Conservation (phyloP, 352 stramenopile species). For the Phytophthora lateralis region DNA sequence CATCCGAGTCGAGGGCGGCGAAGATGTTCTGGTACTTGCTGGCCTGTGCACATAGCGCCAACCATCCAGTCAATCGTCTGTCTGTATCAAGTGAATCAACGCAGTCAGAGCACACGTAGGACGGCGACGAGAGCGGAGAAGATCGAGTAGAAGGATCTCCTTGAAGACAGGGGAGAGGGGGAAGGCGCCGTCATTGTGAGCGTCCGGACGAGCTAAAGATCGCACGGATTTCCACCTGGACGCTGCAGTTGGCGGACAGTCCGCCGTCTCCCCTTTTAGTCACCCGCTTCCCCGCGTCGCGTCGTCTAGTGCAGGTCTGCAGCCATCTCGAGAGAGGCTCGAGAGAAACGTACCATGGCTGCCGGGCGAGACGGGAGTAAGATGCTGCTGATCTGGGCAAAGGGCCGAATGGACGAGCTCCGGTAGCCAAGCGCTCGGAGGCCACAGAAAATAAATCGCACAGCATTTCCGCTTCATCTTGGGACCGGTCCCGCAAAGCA, state of each 20-base stretch:
- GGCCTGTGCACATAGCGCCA: slow-evolving; percentile 36
- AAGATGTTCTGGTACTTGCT: slow-evolving; percentile 73
- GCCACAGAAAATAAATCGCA: slow-evolving; percentile 37
- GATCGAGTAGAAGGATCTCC: not conserved
- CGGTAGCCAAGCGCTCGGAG: slow-evolving; percentile 31
- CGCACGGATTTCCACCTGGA: slow-evolving; percentile 21
- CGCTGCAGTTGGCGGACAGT: slow-evolving; percentile 11
- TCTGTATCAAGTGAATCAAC: not conserved
- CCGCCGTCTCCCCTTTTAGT: not conserved
- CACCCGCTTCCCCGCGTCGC: not conserved
- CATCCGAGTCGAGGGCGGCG: slow-evolving; percentile 75
- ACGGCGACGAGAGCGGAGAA: too few species aligned
- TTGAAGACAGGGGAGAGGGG: slow-evolving; percentile 14
- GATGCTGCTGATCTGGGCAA: slow-evolving; percentile 50
- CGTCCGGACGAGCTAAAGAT: slow-evolving; percentile 29
- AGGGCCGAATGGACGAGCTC: slow-evolving; percentile 41
- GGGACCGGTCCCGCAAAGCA: slow-evolving; percentile 17
- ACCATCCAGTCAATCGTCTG: slow-evolving; percentile 19
- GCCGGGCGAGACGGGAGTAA: slow-evolving; percentile 40
- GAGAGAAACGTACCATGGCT: slow-evolving; percentile 49
- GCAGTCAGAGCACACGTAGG: not conserved
- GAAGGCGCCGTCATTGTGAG: slow-evolving; percentile 8
- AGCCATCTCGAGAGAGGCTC: slow-evolving; percentile 7
- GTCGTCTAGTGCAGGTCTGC: slow-evolving; percentile 3
- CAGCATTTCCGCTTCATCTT: slow-evolving; percentile 12